Percentiles rank a stretch among this genome's conserved stretches.
Conservation (phyloP, 202 grass and related monocot species). For the Cymbopogon flexuosus region DNA sequence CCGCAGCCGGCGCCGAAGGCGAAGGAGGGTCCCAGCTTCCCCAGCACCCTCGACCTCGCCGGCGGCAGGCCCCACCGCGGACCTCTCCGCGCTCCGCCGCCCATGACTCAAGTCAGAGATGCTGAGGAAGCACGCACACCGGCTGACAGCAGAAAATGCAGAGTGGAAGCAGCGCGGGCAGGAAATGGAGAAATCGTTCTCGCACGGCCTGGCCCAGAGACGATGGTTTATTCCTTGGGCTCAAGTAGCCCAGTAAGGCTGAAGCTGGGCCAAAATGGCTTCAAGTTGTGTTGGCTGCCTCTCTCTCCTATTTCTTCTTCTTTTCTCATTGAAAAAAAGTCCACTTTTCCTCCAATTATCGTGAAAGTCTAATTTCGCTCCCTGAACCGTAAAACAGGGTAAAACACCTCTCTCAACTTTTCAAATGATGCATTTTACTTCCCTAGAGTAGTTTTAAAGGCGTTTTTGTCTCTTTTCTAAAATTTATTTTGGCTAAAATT, state of each 20-base stretch:
- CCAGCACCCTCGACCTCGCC: conserved; percentile 42
- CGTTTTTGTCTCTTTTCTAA: too few relatives aligned
- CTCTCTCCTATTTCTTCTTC: too few relatives aligned
- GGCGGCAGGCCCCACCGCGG: conserved; percentile 14
- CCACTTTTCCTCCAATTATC: too few relatives aligned
- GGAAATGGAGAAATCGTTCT: background rate
- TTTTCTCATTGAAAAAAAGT: too few relatives aligned
- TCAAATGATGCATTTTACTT: too few relatives aligned
- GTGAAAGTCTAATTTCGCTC: too few relatives aligned
- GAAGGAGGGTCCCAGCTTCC: conserved; percentile 58
- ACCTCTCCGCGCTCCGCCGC: conserved; percentile 20
- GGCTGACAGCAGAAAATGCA: too few relatives aligned
- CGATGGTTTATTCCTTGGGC: background rate
- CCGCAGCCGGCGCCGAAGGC: conserved; percentile 72
- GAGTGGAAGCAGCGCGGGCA: background rate
- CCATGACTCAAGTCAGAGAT: conserved; percentile 3
- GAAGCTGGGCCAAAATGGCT: background rate
- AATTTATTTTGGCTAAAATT: too few relatives aligned
- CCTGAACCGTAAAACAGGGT: too few relatives aligned
- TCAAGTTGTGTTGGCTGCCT: background rate
- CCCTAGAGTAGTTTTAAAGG: too few relatives aligned
- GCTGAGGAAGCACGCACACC: background rate
- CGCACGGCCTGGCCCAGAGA: background rate
- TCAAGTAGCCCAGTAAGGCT: background rate
- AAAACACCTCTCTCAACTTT: too few relatives aligned